phyloP scores from a whole-genome alignment of 2,329 filamentous ascomycete genomes.

The Lasiodiplodia sp. region DNA sequence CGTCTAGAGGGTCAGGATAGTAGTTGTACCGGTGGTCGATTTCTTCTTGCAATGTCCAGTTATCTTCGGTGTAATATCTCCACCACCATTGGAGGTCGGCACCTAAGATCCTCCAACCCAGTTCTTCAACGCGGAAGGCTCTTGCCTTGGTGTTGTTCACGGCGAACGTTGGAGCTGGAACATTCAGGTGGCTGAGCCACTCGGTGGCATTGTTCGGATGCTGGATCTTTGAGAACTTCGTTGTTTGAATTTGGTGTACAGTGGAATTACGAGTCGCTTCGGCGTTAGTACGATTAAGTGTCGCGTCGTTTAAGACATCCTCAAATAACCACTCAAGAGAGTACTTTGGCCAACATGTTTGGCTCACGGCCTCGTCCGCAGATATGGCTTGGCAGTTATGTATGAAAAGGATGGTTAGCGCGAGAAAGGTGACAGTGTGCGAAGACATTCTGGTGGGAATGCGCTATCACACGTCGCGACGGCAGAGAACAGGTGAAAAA shows the following conservation, averaged over 20 bases:
- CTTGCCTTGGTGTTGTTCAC: background rate
- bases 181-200: background rate
- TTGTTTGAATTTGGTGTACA: rapidly evolving
- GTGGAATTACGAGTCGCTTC: background rate
- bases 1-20: too few species aligned
- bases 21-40: too few species aligned
- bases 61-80: background rate
- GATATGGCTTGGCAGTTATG: background rate
- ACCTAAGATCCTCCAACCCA: background rate
- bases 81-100: background rate
- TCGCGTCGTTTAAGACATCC: background rate
- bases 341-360: background rate
- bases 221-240: background rate
- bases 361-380: background rate
- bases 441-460: background rate
- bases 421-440: background rate
- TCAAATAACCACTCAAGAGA: background rate
- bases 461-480: background rate
- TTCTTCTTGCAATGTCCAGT: background rate
- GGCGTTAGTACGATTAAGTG: background rate
- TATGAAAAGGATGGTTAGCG: background rate
- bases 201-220: background rate
- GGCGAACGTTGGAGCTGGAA: background rate
- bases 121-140: background rate
- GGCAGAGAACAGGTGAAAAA: background rate